phyloP scores from a whole-genome alignment of 371 early-diverging fungal genomes.

The Dentiscutata heterogama region DNA sequence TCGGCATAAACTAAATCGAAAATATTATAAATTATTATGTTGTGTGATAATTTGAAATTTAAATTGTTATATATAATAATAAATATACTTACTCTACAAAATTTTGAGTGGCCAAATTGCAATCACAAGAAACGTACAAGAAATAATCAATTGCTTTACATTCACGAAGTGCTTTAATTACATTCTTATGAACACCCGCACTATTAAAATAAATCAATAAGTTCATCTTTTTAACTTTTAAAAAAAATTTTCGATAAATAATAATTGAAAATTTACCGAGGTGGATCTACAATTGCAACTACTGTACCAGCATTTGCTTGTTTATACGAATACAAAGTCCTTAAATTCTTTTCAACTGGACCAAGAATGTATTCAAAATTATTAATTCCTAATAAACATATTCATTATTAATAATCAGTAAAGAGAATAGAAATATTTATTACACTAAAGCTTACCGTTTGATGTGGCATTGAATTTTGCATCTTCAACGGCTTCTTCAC shows the following conservation, averaged over 20 bases:
- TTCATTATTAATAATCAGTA: constrained; percentile 39
- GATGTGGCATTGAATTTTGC: constrained; percentile 76
- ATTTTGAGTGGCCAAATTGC: constrained; percentile 71
- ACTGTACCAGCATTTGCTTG: constrained; percentile 53
- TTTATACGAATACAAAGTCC: constrained; percentile 52
- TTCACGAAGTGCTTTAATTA: constrained; percentile 72
- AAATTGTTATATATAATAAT: constrained; percentile 17
- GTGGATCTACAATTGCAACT: constrained; percentile 84
- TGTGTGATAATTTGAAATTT: neutral
- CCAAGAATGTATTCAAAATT: constrained; percentile 71
- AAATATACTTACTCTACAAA: constrained; percentile 69
- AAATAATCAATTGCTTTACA: constrained; percentile 67
- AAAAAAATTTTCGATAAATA: constrained; percentile 38
- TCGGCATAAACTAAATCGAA: constrained; percentile 58
- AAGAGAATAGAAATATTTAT: neutral
- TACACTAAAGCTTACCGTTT: constrained; percentile 60
- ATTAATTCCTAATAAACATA: constrained; percentile 50
- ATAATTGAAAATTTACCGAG: constrained; percentile 61
- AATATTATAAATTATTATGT: neutral
- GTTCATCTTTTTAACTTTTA: neutral
- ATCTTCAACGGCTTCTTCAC: constrained; percentile 77
- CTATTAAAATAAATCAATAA: constrained; percentile 24
- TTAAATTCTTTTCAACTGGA: constrained; percentile 76
- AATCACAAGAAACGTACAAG: constrained; percentile 83
- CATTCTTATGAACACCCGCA: constrained; percentile 70